Conservation (phyloP, 2,329 filamentous ascomycete species). For the Sporothrix pallida region DNA sequence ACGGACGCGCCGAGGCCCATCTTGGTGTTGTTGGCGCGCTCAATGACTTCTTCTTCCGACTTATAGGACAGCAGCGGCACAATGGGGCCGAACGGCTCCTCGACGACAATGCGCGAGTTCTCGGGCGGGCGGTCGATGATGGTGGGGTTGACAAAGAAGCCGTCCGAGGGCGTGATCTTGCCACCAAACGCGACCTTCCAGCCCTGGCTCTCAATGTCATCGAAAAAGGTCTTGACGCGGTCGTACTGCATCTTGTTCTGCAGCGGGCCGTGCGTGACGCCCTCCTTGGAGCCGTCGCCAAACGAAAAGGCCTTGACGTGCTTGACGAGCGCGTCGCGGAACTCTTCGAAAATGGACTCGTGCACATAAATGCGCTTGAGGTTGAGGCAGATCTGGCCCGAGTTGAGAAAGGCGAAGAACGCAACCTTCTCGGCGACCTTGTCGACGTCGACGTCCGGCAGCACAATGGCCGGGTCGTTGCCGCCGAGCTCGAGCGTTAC, state of each 20-base stretch:
- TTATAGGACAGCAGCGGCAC: conserved; percentile 53
- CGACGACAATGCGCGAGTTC: conserved; percentile 56
- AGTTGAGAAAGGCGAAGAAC: conserved; percentile 14
- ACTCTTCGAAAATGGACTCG: conserved; percentile 55
- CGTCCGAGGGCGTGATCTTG: conserved; percentile 43
- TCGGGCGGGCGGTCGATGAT: conserved; percentile 65
- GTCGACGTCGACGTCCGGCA: conserved; percentile 51
- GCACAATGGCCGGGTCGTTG: conserved; percentile 50
- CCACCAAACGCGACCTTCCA: conserved; percentile 47
- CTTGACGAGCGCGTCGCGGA: conserved; percentile 53
- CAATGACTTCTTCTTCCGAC: conserved; percentile 53
- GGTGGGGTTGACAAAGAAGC: conserved; percentile 62
- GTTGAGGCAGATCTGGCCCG: conserved; percentile 54
- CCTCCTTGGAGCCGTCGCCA: conserved; percentile 51
- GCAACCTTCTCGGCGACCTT: conserved; percentile 44
- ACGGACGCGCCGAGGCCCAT: conserved; percentile 60
- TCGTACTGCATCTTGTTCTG: conserved; percentile 66
- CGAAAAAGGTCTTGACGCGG: conserved; percentile 58
- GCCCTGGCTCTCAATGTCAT: conserved; percentile 54
- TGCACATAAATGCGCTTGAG: conserved; percentile 61
- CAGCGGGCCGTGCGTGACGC: conserved; percentile 57
- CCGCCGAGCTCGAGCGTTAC: conserved; percentile 62
- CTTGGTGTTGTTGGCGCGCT: conserved; percentile 54
- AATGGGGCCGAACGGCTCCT: conserved; percentile 58
- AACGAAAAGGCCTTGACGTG: conserved; percentile 51